Conservation (phyloP, 129 eudicot genomes). For the Centella asiatica region DNA sequence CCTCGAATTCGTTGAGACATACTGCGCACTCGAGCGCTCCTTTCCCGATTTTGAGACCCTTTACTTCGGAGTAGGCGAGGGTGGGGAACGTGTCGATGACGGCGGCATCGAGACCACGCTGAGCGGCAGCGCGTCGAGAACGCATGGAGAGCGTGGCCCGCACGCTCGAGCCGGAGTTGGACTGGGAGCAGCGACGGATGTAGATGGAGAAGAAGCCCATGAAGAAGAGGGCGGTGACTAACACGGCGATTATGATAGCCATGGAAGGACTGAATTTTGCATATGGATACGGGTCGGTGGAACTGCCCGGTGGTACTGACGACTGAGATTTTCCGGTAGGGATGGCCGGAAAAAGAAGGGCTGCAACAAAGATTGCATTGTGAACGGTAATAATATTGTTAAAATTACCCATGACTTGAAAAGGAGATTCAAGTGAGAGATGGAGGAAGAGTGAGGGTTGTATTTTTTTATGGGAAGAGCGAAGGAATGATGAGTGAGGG, state of each 20-base stretch:
- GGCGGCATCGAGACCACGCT: conserved; percentile 50
- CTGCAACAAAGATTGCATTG: neutral
- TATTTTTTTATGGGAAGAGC: neutral
- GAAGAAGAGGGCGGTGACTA: conserved; percentile 32
- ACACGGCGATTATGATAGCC: conserved; percentile 34
- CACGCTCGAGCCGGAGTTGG: conserved; percentile 12
- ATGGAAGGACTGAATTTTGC: conserved; percentile 30
- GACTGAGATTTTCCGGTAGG: neutral
- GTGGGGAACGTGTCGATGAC: conserved; percentile 35
- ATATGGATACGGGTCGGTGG: conserved; percentile 4
- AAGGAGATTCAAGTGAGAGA: too few relatives aligned
- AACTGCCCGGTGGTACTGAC: neutral
- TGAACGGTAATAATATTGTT: neutral
- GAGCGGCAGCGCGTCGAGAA: conserved; percentile 16
- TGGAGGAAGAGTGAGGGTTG: too few relatives aligned
- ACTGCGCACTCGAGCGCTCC: conserved; percentile 52
- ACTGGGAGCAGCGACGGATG: conserved; percentile 32
- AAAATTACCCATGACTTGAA: too few relatives aligned
- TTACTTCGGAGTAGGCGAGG: conserved; percentile 44
- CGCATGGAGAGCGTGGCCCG: conserved; percentile 16
- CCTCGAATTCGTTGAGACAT: conserved; percentile 57
- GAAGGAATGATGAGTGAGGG: neutral
- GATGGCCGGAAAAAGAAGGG: neutral
- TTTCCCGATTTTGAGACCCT: conserved; percentile 43
- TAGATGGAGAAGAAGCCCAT: conserved; percentile 42